phyloP scores from a whole-genome alignment of 345 rosid species.

The Lumnitzera littorea region DNA sequence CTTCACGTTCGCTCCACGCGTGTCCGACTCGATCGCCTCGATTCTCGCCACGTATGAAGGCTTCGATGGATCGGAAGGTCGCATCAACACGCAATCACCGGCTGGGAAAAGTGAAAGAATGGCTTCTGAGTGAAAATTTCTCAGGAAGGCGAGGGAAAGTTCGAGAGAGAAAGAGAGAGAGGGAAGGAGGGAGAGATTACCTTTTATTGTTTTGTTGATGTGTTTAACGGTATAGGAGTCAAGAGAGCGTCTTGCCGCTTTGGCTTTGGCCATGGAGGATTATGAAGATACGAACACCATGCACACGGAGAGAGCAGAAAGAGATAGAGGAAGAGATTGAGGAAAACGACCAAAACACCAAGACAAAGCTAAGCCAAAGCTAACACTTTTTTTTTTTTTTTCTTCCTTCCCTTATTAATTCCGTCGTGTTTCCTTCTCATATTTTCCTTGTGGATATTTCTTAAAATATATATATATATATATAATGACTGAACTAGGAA shows the following conservation, averaged over 20 bases:
- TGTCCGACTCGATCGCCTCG: conserved; percentile 81
- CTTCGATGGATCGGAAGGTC: conserved; percentile 72
- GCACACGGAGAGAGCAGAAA: not conserved
- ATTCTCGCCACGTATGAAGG: conserved; percentile 87
- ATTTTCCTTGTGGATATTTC: too few relatives aligned
- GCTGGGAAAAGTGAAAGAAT: conserved; percentile 24
- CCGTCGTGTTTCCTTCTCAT: too few relatives aligned
- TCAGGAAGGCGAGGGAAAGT: not conserved
- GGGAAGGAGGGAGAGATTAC: conserved; percentile 21
- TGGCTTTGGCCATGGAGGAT: conserved; percentile 70
- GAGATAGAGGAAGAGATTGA: conserved; percentile 6
- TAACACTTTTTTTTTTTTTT: too few relatives aligned
- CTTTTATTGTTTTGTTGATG: conserved; percentile 67
- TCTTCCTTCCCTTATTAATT: too few relatives aligned
- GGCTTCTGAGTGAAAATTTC: conserved; percentile 2
- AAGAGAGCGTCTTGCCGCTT: conserved; percentile 60
- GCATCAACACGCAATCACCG: conserved; percentile 93
- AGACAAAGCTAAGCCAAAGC: too few relatives aligned
- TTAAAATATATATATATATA: too few relatives aligned
- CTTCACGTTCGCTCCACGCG: conserved; percentile 70
- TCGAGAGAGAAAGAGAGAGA: not conserved
- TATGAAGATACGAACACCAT: not conserved
- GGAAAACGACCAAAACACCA: not conserved
- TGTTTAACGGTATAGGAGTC: conserved; percentile 67
- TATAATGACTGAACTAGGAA: too few relatives aligned